Evolutionary conservation across 495 filamentous ascomycete genomes (phyloP).

Genomic region (Talaromyces borbonicus): DNA sequence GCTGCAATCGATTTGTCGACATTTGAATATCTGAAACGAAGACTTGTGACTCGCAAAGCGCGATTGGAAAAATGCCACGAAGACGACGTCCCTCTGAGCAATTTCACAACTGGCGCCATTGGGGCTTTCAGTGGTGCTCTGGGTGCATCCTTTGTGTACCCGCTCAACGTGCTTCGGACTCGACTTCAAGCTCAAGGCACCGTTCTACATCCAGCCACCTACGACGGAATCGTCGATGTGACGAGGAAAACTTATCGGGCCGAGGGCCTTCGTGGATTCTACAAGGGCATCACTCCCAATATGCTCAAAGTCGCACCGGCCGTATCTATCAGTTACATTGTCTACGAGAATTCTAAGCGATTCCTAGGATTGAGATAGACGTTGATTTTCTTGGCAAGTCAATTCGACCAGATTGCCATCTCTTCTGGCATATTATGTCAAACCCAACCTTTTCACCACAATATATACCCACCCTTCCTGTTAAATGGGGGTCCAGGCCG

Average conservation of each 20-base stretch:
- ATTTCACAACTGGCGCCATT: constrained; percentile 70
- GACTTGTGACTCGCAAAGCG: constrained; percentile 61
- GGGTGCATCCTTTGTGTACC: constrained; percentile 89
- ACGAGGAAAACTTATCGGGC: constrained; percentile 66
- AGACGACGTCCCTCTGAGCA: constrained; percentile 67
- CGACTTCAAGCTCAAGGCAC: constrained; percentile 93
- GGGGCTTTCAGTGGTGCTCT: constrained; percentile 87
- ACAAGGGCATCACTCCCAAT: constrained; percentile 92
- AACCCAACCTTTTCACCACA: neutral
- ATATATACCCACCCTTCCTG: neutral
- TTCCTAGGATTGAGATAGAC: constrained; percentile 57
- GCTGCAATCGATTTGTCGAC: constrained; percentile 92
- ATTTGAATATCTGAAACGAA: constrained; percentile 83
- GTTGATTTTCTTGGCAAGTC: too few relatives aligned
- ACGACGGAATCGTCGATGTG: constrained; percentile 82
- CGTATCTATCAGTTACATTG: constrained; percentile 94
- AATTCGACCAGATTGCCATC: too few relatives aligned
- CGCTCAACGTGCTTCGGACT: constrained; percentile 88
- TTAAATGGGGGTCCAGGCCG: too few relatives aligned
- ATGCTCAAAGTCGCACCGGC: constrained; percentile 94
- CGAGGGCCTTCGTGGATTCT: constrained; percentile 80
- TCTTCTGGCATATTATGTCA: too few relatives aligned
- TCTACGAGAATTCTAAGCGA: constrained; percentile 91
- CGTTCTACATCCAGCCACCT: constrained; percentile 78
- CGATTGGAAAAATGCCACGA: constrained; percentile 60